Evolutionary conservation across 345 rosid species (phyloP).

Genomic region (Crucihimalaya himalaica): DNA sequence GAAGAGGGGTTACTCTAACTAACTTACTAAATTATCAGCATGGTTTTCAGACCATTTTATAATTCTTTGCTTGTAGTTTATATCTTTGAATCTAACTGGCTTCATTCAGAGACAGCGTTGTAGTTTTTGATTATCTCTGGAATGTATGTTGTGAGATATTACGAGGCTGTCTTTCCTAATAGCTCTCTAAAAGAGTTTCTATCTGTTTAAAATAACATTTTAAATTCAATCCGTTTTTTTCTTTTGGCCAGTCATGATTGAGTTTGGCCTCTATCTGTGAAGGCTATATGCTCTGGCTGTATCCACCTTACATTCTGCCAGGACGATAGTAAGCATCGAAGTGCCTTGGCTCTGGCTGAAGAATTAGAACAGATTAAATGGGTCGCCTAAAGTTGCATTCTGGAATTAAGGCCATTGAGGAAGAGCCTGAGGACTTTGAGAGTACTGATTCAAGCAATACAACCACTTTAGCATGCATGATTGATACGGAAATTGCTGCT

Average conservation of each 20-base stretch:
- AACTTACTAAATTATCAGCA: background rate
- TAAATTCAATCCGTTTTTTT: background rate
- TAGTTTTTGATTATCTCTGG: background rate
- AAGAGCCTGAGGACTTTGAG: conserved; percentile 90
- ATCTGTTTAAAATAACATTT: background rate
- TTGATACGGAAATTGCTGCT: conserved; percentile 86
- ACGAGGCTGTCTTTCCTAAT: background rate
- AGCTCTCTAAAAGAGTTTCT: background rate
- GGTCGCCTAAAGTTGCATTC: conserved; percentile 89
- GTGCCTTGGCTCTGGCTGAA: conserved; percentile 38
- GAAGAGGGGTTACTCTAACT: background rate
- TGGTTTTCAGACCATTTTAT: background rate
- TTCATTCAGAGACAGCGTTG: background rate
- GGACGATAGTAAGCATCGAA: conserved; percentile 29
- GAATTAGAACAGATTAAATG: conserved; percentile 49
- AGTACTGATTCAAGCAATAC: conserved; percentile 51
- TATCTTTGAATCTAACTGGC: background rate
- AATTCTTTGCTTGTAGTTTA: background rate
- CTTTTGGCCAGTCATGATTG: conserved; percentile 14
- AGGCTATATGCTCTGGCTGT: conserved; percentile 42
- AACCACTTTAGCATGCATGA: conserved; percentile 73
- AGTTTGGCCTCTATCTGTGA: conserved; percentile 34
- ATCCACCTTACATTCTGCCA: conserved; percentile 15
- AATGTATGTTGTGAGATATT: background rate
- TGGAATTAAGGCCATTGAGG: conserved; percentile 90